These are phyloP conservation scores for Fusarium setosum DNA, from an alignment of 2,329 filamentous ascomycete species.

Conservation along the genomic window DNA sequence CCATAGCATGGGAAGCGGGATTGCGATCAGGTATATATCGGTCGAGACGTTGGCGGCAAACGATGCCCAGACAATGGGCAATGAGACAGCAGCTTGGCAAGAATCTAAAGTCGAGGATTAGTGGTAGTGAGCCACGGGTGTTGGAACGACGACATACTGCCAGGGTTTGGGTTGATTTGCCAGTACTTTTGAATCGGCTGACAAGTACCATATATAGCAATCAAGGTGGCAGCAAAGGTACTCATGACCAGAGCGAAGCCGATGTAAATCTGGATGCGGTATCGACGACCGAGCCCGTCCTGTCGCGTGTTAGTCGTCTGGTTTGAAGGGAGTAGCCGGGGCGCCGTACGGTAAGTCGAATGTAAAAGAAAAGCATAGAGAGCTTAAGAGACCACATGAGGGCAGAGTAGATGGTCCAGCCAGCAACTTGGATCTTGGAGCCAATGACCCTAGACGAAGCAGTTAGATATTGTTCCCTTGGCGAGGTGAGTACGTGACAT, in stretches of 20 bases:
- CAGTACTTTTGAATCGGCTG: conserved; percentile 64
- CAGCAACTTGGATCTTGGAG: conserved; percentile 65
- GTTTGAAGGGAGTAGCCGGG: rapidly evolving
- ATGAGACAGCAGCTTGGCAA: conserved; percentile 61
- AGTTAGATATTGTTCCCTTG: too few relatives aligned
- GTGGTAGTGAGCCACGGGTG: neutral
- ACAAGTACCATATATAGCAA: conserved; percentile 62
- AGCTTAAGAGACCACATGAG: conserved; percentile 66
- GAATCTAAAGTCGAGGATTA: conserved; percentile 45
- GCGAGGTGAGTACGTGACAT: neutral
- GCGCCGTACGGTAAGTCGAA: conserved; percentile 56
- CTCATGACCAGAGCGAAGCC: conserved; percentile 59
- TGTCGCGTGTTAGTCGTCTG: conserved; percentile 27
- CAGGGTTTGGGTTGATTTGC: conserved; percentile 69
- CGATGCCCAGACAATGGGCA: conserved; percentile 61
- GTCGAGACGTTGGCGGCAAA: conserved; percentile 64
- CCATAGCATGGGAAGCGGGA: conserved; percentile 64
- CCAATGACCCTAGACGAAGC: conserved; percentile 54
- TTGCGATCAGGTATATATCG: conserved; percentile 67
- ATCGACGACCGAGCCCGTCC: conserved; percentile 51
- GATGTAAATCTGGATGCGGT: conserved; percentile 57
- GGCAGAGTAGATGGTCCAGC: conserved; percentile 64
- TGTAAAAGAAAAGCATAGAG: conserved; percentile 67
- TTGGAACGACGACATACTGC: conserved; percentile 52
- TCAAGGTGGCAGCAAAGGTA: conserved; percentile 62